Percentiles rank a stretch among this genome's conserved stretches.
Evolutionary conservation across 371 early-diverging fungal species (phyloP).

Genomic region (Saksenaea vasiformis): DNA sequence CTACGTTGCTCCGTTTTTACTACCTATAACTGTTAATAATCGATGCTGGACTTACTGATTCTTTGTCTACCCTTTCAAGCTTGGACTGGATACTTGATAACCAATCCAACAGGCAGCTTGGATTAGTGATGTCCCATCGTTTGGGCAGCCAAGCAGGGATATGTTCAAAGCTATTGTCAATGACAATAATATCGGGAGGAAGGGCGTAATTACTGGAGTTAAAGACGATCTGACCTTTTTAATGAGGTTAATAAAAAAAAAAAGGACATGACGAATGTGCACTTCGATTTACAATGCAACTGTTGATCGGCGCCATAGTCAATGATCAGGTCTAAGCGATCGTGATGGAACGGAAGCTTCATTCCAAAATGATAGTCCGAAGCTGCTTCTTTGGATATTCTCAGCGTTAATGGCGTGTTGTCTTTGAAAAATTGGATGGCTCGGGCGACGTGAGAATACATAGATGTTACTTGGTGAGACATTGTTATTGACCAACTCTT

Average conservation of each 20-base stretch:
- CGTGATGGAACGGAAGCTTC: slow-evolving; percentile 5
- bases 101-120: slow-evolving; percentile 4
- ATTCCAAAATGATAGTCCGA: slow-evolving; percentile 5
- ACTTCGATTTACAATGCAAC: neutral
- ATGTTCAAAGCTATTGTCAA: slow-evolving; percentile 2
- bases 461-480: neutral
- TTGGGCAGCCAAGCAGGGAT: slow-evolving; percentile 2
- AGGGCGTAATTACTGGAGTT: slow-evolving; percentile 7
- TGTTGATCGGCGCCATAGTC: neutral
- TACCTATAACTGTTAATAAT: neutral
- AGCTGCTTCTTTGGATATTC: neutral
- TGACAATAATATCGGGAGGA: slow-evolving; percentile 15
- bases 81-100: neutral
- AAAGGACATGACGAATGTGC: neutral
- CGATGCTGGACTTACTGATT: neutral
- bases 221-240: slow-evolving; percentile 14
- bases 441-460: slow-evolving; percentile 1
- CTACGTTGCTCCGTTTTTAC: neutral
- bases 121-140: slow-evolving; percentile 8
- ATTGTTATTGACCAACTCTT: neutral
- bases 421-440: neutral
- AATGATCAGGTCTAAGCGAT: slow-evolving; percentile 7
- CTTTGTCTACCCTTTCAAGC: neutral
- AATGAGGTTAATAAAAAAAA: neutral
- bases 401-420: slow-evolving; percentile 2